Conservation (phyloP, 768 basidiomycete genomes). For the Astraeus odoratus region DNA sequence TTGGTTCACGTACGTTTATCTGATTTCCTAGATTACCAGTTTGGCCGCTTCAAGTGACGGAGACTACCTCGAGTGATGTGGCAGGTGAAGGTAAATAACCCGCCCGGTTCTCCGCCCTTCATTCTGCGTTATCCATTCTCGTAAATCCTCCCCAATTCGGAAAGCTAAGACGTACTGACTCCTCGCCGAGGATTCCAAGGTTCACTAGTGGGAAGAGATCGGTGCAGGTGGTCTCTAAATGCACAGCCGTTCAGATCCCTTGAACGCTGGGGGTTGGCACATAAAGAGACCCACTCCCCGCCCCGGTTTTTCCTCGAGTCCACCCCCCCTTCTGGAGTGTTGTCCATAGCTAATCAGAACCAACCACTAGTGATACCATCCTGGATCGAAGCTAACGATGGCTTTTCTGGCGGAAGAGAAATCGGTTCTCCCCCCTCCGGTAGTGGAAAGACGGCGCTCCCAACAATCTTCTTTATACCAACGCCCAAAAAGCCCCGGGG, state of each 20-base stretch:
- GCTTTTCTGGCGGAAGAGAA: background rate
- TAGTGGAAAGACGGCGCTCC: constrained; percentile 1
- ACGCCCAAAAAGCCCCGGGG: background rate
- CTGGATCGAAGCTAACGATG: background rate
- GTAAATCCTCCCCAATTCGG: background rate
- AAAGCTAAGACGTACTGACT: constrained; percentile 3
- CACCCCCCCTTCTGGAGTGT: background rate
- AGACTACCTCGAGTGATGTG: background rate
- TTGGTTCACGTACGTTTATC: background rate
- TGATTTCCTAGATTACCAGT: background rate
- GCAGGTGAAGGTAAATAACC: background rate
- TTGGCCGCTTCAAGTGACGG: background rate
- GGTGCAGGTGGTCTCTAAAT: background rate
- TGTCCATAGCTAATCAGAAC: background rate
- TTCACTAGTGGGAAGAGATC: background rate
- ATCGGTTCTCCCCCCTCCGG: constrained; percentile 3
- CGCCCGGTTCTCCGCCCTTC: background rate
- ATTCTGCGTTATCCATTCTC: constrained; percentile 1
- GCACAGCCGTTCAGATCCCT: background rate
- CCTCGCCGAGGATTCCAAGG: background rate
- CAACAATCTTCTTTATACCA: constrained; percentile 1
- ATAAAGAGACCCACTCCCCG: too few species aligned
- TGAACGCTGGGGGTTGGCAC: background rate
- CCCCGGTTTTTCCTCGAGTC: background rate
- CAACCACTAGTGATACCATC: background rate